Base-by-base conservation (phyloP, 1,139 yeast species). In the Entelexis paramagnoliae region DNA sequence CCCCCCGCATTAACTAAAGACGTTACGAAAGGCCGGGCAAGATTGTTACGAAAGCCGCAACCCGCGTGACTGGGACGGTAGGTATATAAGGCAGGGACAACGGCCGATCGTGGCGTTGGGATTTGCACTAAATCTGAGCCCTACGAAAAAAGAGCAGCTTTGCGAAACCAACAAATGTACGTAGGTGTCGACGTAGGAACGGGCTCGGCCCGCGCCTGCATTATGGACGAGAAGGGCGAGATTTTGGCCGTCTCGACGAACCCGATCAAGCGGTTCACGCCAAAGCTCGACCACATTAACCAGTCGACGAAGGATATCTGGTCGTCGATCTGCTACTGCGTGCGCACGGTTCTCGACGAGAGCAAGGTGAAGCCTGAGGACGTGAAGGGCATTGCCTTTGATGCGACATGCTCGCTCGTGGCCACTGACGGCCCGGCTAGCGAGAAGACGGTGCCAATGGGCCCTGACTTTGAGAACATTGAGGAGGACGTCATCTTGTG, bases 181-280 rank as follows among this genome's bases (percentile, higher is more conserved):
- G 79, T 89, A 48, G 97, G 97, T 55, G 95, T 91, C 16, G 98
- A 91, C 65, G 97, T 91, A 34, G 98, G 98, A 26, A 89, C 98
- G 1, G 98, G 97, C 17, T 84, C 95, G 4, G 96, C 96, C 13
- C 75, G 98, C 59, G 97, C 97, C 4, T 91, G 96, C 64, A 72
- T 91, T 28, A 86, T 89, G 58, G 93, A 89, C 66, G 76, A 80
- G 61, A 72, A 76, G 48, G 97, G 98, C 51, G 80, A 83, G 49
- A 88, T 91, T 52, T 70, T 87, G 48, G 86, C 95, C 0, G 71
- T 88, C 53, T 79, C 91, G 28, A 88, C 89, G 63, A 76, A 88
- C 76, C 83, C 58, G 71, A 95, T 70, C 80, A 81, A 68, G 83
- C 85, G 64, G 41, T 71, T 71, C 72, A 68, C 65, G 46, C 73